These are phyloP conservation scores for Schizosaccharomyces lindneri DNA, from an alignment of 805 yeast species.

Conservation along the genomic window DNA sequence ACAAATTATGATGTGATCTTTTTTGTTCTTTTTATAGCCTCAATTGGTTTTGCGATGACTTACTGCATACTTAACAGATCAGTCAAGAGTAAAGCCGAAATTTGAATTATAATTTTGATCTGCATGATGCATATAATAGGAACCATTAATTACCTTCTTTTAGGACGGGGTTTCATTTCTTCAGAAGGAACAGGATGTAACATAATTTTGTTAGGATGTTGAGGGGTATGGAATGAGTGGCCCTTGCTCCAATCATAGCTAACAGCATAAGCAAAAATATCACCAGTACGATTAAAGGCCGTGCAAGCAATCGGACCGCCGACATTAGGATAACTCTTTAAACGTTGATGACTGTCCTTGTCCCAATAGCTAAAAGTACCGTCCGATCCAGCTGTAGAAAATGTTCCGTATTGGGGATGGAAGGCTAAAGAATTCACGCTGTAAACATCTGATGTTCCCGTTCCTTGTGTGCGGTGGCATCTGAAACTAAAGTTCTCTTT, in stretches of 20 bases:
- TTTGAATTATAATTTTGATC: not conserved
- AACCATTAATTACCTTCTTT: not conserved
- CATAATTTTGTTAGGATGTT: conserved; percentile 49
- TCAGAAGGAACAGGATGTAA: conserved; percentile 68
- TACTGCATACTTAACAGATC: no score
- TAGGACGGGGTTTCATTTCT: conserved; percentile 33
- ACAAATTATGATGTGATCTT: no score
- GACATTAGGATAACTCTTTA: conserved; percentile 51
- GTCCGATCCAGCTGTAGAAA: conserved; percentile 84
- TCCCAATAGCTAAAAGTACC: conserved; percentile 93
- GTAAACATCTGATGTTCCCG: conserved; percentile 41
- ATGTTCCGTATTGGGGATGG: conserved; percentile 78
- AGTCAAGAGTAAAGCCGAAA: not conserved
- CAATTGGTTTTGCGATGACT: no score
- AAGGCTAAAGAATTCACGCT: conserved; percentile 58
- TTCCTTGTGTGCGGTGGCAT: conserved; percentile 61
- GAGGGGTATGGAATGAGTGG: conserved; percentile 49
- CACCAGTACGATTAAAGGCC: conserved; percentile 61
- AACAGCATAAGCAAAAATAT: conserved; percentile 69
- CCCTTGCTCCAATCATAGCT: conserved; percentile 87
- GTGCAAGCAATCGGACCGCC: conserved; percentile 44
- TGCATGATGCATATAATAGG: not conserved
- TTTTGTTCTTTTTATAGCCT: no score
- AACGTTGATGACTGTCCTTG: conserved; percentile 67
- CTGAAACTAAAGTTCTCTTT: conserved; percentile 69